phyloP scores from a whole-genome alignment of 345 rosid species.

The Cardamine resedifolia region DNA sequence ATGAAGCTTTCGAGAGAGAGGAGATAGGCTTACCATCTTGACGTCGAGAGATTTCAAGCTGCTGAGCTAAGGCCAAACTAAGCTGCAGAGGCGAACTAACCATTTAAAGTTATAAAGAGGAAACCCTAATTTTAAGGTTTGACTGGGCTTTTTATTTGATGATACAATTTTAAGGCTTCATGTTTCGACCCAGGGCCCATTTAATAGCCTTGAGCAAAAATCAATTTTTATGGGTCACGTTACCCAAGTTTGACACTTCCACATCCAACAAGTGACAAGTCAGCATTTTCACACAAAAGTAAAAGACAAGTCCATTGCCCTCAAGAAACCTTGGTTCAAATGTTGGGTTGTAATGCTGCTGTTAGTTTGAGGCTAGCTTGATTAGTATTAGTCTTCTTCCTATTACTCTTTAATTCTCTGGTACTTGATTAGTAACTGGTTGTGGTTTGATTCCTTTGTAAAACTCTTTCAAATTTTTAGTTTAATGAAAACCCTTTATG shows the following conservation, averaged over 20 bases:
- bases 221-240: not conserved
- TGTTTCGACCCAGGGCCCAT: slow-evolving; percentile 27
- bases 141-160: slow-evolving; percentile 6
- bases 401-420: too few species aligned
- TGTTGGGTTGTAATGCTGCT: too few species aligned
- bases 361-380: too few species aligned
- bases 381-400: too few species aligned
- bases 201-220: not conserved
- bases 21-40: slow-evolving; percentile 36
- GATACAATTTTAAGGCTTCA: not conserved
- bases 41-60: slow-evolving; percentile 31
- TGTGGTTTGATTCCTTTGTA: too few species aligned
- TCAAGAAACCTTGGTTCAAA: too few species aligned
- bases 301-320: too few species aligned
- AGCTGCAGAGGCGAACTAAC: not conserved
- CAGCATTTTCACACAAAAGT: too few species aligned
- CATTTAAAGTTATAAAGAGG: not conserved
- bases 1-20: not conserved
- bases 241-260: not conserved
- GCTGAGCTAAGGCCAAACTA: slow-evolving; percentile 5
- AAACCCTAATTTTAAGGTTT: slow-evolving; percentile 18
- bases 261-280: not conserved
- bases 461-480: too few species aligned
- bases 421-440: too few species aligned
- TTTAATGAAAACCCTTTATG: too few species aligned